These are phyloP conservation scores for Dimocarpus longan DNA, from an alignment of 345 rosid genomes.

Conservation along the genomic window DNA sequence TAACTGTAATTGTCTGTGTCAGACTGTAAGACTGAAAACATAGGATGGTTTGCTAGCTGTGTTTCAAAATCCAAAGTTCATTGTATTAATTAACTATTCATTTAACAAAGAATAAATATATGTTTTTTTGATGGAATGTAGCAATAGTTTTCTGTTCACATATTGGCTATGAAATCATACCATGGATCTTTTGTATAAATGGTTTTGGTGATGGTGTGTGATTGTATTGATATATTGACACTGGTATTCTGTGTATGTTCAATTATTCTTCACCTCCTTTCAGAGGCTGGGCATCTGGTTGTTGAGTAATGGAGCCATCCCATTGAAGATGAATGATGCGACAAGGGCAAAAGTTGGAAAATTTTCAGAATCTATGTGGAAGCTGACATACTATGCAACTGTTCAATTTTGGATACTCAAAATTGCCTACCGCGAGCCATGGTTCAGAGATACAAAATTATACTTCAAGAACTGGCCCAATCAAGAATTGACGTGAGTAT, in stretches of 20 bases:
- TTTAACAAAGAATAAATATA: neutral
- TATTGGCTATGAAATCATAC: neutral
- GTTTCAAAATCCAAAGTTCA: neutral
- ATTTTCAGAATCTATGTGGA: constrained; percentile 94
- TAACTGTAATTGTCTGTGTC: neutral
- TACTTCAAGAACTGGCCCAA: constrained; percentile 85
- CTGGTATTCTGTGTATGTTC: constrained; percentile 11
- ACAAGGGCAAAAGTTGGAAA: constrained; percentile 56
- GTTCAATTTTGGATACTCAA: constrained; percentile 66
- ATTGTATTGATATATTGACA: neutral
- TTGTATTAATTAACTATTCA: neutral
- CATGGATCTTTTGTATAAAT: neutral
- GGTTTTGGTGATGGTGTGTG: neutral
- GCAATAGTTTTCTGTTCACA: constrained; percentile 12
- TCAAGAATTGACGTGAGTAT: constrained; percentile 83
- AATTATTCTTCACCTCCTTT: constrained; percentile 22
- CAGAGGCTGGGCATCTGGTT: constrained; percentile 77
- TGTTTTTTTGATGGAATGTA: neutral
- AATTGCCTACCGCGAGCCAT: constrained; percentile 58
- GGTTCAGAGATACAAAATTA: constrained; percentile 64
- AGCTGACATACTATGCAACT: constrained; percentile 64
- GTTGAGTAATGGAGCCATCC: constrained; percentile 37
- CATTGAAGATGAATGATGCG: constrained; percentile 52
- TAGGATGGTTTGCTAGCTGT: neutral
- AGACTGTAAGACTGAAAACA: neutral